phyloP scores from a whole-genome alignment of 345 rosid species.

The Murraya paniculata region DNA sequence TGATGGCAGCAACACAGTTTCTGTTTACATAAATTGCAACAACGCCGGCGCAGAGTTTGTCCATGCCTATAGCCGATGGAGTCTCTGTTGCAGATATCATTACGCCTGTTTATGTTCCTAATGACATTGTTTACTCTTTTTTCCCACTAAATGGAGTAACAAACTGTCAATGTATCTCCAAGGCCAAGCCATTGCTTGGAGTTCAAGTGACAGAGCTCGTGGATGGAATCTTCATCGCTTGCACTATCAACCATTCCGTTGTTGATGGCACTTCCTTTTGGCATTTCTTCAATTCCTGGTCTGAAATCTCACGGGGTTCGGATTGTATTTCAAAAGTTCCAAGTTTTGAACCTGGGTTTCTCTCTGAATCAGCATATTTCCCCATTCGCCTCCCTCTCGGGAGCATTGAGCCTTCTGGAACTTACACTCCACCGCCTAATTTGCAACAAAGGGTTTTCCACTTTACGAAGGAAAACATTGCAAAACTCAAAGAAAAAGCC shows the following conservation, averaged over 20 bases:
- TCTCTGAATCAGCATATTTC: too few species aligned
- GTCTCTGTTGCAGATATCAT: conserved; percentile 28
- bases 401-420: too few species aligned
- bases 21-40: conserved; percentile 38
- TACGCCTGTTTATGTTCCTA: conserved; percentile 18
- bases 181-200: conserved; percentile 23
- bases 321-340: conserved; percentile 13
- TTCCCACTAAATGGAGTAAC: conserved; percentile 27
- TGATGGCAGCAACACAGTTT: conserved; percentile 16
- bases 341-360: not conserved
- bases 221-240: conserved; percentile 32
- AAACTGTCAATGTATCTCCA: conserved; percentile 18
- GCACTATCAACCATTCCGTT: conserved; percentile 25
- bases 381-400: conserved; percentile 23
- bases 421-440: too few species aligned
- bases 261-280: conserved; percentile 38
- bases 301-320: conserved; percentile 27
- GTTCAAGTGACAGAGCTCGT: conserved; percentile 33
- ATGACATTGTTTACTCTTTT: conserved; percentile 6
- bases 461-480: conserved; percentile 19
- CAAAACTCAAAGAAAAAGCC: conserved; percentile 37
- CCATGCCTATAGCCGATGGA: conserved; percentile 32
- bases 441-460: conserved; percentile 25
- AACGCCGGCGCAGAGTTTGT: conserved; percentile 40
- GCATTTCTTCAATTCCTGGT: conserved; percentile 42